Percentiles rank a stretch among this genome's conserved stretches.
These are phyloP conservation scores for Fulvia fulva DNA, from an alignment of 2,329 filamentous ascomycete genomes.

Conservation along the genomic window DNA sequence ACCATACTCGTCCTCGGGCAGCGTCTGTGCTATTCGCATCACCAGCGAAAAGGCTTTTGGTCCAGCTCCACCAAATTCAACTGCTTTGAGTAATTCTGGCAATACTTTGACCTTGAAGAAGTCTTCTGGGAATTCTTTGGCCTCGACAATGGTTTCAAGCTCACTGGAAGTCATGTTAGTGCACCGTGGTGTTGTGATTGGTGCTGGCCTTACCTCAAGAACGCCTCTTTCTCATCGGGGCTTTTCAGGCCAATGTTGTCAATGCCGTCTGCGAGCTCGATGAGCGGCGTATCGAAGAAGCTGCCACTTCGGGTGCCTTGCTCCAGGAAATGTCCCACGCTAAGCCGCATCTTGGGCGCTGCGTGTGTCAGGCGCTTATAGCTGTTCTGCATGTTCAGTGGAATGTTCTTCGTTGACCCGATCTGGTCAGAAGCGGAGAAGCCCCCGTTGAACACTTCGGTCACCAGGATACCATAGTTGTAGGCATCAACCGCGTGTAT, in stretches of 20 bases:
- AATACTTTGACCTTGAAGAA: constrained; percentile 98
- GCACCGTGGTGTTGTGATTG: neutral
- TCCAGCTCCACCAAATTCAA: constrained; percentile 96
- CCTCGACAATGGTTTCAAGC: constrained; percentile 66
- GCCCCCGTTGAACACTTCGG: constrained; percentile 86
- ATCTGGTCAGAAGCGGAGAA: constrained; percentile 74
- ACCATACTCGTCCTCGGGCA: constrained; percentile 87
- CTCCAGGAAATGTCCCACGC: constrained; percentile 79
- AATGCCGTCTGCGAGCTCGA: constrained; percentile 86
- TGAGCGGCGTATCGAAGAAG: constrained; percentile 90
- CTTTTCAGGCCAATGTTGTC: constrained; percentile 88
- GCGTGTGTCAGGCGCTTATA: constrained; percentile 86
- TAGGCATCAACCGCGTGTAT: constrained; percentile 82
- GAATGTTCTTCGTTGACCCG: constrained; percentile 79
- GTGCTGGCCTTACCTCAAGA: constrained; percentile 59
- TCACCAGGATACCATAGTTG: constrained; percentile 76
- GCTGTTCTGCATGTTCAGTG: constrained; percentile 80
- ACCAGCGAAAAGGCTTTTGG: constrained; percentile 85
- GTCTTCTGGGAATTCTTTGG: constrained; percentile 93
- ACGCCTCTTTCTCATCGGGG: constrained; percentile 76
- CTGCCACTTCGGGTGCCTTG: constrained; percentile 76
- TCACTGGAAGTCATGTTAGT: constrained; percentile 49
- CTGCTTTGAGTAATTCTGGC: constrained; percentile 92
- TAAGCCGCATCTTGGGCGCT: constrained; percentile 84
- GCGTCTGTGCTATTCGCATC: constrained; percentile 83